Evolutionary conservation across 768 basidiomycete species (phyloP).

Genomic region (Pulveroboletus frians): DNA sequence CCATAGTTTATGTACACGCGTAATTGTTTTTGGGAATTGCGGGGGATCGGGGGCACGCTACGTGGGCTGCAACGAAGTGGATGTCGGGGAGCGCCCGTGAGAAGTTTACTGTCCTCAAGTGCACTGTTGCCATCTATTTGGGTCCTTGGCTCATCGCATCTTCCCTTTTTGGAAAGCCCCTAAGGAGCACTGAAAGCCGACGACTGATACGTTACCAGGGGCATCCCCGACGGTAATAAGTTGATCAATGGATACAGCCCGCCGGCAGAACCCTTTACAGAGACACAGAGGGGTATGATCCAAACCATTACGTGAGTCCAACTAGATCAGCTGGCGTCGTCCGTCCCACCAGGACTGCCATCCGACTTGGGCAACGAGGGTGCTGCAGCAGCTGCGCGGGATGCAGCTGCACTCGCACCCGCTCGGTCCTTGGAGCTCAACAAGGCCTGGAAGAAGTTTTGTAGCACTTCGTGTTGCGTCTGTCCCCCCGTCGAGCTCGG

Average conservation of each 20-base stretch:
- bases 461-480: conserved; percentile 76
- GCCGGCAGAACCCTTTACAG: neutral
- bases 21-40: conserved; percentile 4
- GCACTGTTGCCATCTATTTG: conserved; percentile 20
- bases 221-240: neutral
- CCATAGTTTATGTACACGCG: conserved; percentile 41
- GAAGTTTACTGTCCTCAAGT: conserved; percentile 19
- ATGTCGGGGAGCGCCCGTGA: conserved; percentile 18
- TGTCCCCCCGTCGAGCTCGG: conserved; percentile 51
- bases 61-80: conserved; percentile 23
- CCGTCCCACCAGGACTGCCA: conserved; percentile 33
- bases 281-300: neutral
- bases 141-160: neutral
- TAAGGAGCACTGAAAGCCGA: neutral
- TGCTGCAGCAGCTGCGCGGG: conserved; percentile 10
- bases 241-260: neutral
- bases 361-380: conserved; percentile 29
- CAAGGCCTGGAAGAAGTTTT: conserved; percentile 84
- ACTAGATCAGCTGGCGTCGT: conserved; percentile 32
- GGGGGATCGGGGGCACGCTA: conserved; percentile 1
- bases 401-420: conserved; percentile 31
- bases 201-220: too few species aligned
- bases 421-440: conserved; percentile 63
- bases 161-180: neutral
- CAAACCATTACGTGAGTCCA: neutral